Conservation (phyloP, 257 asterid species). For the Mentha longifolia region DNA sequence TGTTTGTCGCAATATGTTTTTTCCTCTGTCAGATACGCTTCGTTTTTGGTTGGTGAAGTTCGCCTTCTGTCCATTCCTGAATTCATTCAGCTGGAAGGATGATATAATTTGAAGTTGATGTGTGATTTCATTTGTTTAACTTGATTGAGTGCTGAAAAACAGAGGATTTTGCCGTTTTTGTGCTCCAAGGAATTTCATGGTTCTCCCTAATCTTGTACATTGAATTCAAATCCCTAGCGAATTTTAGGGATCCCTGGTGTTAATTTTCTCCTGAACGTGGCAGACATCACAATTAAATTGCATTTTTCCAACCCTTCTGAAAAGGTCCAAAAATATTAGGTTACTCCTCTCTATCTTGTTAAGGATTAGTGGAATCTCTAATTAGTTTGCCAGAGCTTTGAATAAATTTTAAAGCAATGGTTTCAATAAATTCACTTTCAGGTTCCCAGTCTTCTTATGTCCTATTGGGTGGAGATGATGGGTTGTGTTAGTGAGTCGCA, state of each 20-base stretch:
- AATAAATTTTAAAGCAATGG: background rate
- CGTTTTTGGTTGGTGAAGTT: constrained; percentile 21
- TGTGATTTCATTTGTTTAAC: constrained; percentile 23
- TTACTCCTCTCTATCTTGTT: constrained; percentile 15
- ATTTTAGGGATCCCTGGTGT: constrained; percentile 1
- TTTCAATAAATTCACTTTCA: too few relatives aligned
- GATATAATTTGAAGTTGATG: constrained; percentile 20
- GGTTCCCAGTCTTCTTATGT: background rate
- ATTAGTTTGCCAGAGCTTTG: constrained; percentile 2
- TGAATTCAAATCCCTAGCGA: constrained; percentile 11
- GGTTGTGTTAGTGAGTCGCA: background rate
- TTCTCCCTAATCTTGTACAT: constrained; percentile 7
- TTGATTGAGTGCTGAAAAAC: constrained; percentile 18
- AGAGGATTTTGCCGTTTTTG: constrained; percentile 6
- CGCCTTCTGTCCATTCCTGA: constrained; percentile 12
- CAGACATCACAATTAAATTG: constrained; percentile 12
- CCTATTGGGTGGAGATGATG: background rate
- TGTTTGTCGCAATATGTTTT: constrained; percentile 19
- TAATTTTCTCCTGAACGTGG: background rate
- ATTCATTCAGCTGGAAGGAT: constrained; percentile 20
- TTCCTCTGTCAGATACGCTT: constrained; percentile 8
- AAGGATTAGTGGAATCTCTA: constrained; percentile 5
- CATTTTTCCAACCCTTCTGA: background rate
- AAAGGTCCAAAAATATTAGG: constrained; percentile 7
- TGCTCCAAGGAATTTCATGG: background rate